phyloP scores from a whole-genome alignment of 192 early-diverging fungal species.

The Coemansia sp. region DNA sequence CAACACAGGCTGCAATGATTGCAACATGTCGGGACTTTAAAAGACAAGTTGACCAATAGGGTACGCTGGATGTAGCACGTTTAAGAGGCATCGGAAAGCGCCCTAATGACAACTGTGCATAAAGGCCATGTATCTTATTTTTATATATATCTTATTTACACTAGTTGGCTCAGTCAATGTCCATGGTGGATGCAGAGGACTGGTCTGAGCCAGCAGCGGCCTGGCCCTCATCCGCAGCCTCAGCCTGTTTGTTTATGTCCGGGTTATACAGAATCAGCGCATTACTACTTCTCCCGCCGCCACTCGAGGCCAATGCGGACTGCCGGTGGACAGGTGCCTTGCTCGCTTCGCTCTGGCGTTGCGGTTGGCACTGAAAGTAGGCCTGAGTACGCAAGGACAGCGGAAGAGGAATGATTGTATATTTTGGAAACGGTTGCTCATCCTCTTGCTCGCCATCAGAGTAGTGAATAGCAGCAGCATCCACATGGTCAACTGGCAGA shows the following conservation, averaged over 20 bases:
- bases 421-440: neutral
- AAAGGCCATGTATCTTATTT: neutral
- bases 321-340: neutral
- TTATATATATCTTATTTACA: too few relatives aligned
- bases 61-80: neutral
- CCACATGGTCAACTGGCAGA: neutral
- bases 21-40: neutral
- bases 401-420: constrained; percentile 2
- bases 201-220: neutral
- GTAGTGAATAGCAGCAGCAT: neutral
- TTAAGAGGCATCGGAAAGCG: neutral
- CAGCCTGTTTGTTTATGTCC: neutral
- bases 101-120: neutral
- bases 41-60: neutral
- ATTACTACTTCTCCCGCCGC: neutral
- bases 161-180: constrained; percentile 4
- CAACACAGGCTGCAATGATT: neutral
- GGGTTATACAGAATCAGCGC: constrained; percentile 2
- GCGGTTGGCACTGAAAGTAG: neutral
- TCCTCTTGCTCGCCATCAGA: neutral
- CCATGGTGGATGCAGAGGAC: constrained; percentile 1
- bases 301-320: neutral
- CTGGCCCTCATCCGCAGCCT: neutral
- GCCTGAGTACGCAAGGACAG: neutral
- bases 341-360: neutral